These are phyloP conservation scores for Colletotrichum gigasporum DNA, from an alignment of 2,329 filamentous ascomycete genomes.

Conservation along the genomic window DNA sequence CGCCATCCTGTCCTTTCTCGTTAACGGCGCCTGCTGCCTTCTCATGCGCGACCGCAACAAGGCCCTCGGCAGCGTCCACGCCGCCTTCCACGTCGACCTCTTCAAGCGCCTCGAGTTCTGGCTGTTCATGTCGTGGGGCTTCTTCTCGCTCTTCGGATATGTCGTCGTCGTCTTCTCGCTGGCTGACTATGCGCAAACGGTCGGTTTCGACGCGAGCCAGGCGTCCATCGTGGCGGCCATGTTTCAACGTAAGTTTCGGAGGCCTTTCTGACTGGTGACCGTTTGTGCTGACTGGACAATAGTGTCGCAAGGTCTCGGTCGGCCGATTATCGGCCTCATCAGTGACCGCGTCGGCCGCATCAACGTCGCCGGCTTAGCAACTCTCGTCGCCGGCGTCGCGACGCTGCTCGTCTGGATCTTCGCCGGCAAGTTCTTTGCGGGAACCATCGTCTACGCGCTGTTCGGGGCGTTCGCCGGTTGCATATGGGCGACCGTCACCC, in stretches of 20 bases:
- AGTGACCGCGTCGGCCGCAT: slow-evolving; percentile 76
- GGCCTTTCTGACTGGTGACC: no score
- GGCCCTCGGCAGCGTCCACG: slow-evolving; percentile 71
- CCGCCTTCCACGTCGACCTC: slow-evolving; percentile 71
- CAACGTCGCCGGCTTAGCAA: slow-evolving; percentile 75
- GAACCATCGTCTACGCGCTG: slow-evolving; percentile 76
- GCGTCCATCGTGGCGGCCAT: slow-evolving; percentile 78
- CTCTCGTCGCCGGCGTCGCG: slow-evolving; percentile 70
- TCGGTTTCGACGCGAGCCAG: slow-evolving; percentile 73
- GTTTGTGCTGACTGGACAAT: not conserved
- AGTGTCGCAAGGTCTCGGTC: slow-evolving; percentile 72
- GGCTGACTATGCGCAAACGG: slow-evolving; percentile 75
- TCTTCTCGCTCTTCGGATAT: slow-evolving; percentile 78
- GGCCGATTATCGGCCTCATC: slow-evolving; percentile 77
- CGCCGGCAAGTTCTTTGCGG: slow-evolving; percentile 69
- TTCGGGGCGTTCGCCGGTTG: slow-evolving; percentile 76
- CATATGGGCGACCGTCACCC: slow-evolving; percentile 75
- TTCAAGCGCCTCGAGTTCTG: slow-evolving; percentile 71
- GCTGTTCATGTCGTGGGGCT: slow-evolving; percentile 72
- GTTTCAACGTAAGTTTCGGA: slow-evolving; percentile 68
- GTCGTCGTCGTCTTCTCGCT: slow-evolving; percentile 81
- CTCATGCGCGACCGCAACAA: slow-evolving; percentile 78
- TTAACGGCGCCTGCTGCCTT: slow-evolving; percentile 70
- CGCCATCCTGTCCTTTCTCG: slow-evolving; percentile 69
- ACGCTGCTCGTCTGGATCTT: slow-evolving; percentile 79